A percentile compares a stretch with the other conserved stretches of the same genome.
These are phyloP conservation scores for Nicotiana obtusifolia DNA, from an alignment of 257 asterid genomes.

Conservation along the genomic window DNA sequence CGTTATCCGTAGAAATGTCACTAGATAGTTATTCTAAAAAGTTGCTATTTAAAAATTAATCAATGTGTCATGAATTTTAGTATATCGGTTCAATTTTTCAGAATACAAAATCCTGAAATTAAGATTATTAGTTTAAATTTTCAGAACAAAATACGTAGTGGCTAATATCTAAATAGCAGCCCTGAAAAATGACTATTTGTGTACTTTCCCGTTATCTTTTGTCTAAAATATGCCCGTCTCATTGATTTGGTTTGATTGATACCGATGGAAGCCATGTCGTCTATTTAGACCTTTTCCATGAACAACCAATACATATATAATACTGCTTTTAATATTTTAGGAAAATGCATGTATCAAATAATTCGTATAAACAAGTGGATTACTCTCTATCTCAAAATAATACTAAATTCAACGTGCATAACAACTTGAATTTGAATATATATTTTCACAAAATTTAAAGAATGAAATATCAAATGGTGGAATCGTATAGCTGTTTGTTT, in stretches of 20 bases:
- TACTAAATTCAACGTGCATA: constrained; percentile 8
- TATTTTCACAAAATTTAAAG: background rate
- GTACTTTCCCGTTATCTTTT: too few species aligned
- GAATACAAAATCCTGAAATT: too few species aligned
- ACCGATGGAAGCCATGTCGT: background rate
- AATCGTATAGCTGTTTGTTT: background rate
- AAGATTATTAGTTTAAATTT: too few species aligned
- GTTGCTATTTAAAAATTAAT: too few species aligned
- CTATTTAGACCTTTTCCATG: background rate
- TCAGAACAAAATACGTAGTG: too few species aligned
- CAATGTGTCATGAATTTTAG: too few species aligned
- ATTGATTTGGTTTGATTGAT: background rate
- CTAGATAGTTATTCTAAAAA: too few species aligned
- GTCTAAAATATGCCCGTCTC: too few species aligned
- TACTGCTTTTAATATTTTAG: background rate
- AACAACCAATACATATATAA: background rate
- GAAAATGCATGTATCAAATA: background rate
- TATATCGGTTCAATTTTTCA: too few species aligned
- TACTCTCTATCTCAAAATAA: background rate
- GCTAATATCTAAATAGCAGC: too few species aligned
- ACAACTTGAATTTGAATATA: background rate
- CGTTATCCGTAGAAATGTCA: too few species aligned
- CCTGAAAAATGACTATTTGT: too few species aligned
- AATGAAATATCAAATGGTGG: background rate
- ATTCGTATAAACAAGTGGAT: background rate